A percentile compares a stretch with the other conserved stretches of the same genome.
These are phyloP conservation scores for Tympanopsis confertula DNA, from an alignment of 2,329 filamentous ascomycete genomes.

Conservation along the genomic window DNA sequence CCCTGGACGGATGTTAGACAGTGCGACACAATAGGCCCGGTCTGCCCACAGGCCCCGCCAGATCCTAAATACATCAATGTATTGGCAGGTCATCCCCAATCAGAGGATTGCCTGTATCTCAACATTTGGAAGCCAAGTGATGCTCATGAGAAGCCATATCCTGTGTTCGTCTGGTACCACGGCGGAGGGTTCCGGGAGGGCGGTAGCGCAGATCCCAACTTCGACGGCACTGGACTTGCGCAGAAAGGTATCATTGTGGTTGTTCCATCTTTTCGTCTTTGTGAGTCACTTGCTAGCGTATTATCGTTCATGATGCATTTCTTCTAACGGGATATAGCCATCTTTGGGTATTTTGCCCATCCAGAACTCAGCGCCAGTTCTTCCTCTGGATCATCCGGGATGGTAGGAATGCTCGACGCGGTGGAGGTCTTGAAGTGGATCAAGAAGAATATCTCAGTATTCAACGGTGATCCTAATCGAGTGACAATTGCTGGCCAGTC, in stretches of 20 bases:
- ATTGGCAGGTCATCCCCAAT: conserved; percentile 1
- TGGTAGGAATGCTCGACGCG: conserved; percentile 2
- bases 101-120: conserved; percentile 2
- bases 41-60: conserved; percentile 1
- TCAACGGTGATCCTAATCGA: background rate
- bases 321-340: background rate
- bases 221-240: conserved; percentile 1
- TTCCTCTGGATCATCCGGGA: conserved; percentile 1
- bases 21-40: conserved; percentile 1
- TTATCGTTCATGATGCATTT: background rate
- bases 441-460: conserved; percentile 1
- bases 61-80: conserved; percentile 1
- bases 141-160: conserved; percentile 1
- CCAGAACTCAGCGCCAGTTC: conserved; percentile 1
- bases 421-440: too few species aligned
- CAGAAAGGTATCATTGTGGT: conserved; percentile 2
- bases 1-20: background rate
- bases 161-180: conserved; percentile 1
- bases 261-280: conserved; percentile 1
- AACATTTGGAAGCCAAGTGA: conserved; percentile 1
- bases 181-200: conserved; percentile 2
- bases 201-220: conserved; percentile 2
- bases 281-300: conserved; percentile 1
- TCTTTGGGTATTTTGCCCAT: conserved; percentile 1
- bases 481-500: conserved; percentile 1